A percentile compares a stretch with the other conserved stretches of the same genome.
phyloP scores from a whole-genome alignment of 306 rosid species.

The Morella rubra region DNA sequence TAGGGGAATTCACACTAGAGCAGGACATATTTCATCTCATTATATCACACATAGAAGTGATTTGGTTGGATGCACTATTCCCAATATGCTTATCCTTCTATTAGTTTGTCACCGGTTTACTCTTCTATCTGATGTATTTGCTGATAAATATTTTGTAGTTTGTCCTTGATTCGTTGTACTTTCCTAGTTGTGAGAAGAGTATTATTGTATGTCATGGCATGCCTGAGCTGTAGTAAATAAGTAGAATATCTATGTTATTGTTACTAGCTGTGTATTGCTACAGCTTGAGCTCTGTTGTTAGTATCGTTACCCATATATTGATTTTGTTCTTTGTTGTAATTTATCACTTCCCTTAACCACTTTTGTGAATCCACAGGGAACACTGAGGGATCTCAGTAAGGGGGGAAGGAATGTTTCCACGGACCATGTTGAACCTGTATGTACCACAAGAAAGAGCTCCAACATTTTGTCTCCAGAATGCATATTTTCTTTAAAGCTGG shows the following conservation, averaged over 20 bases:
- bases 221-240: conserved; percentile 5
- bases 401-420: conserved; percentile 68
- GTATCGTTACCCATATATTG: neutral
- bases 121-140: neutral
- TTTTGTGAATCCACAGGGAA: conserved; percentile 69
- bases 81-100: neutral
- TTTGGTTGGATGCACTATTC: too few relatives aligned
- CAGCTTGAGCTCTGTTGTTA: conserved; percentile 8
- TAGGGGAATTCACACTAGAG: neutral
- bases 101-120: neutral
- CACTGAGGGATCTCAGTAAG: conserved; percentile 93
- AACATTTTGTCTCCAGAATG: conserved; percentile 3
- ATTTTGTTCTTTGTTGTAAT: conserved; percentile 2
- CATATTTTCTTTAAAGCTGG: conserved; percentile 5
- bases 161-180: neutral
- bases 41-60: neutral
- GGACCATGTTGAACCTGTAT: conserved; percentile 69
- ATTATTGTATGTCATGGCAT: neutral
- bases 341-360: conserved; percentile 25
- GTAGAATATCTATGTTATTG: neutral
- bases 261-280: neutral
- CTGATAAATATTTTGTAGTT: neutral
- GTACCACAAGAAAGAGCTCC: conserved; percentile 26
- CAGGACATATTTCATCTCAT: neutral
- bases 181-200: neutral